Conservation (phyloP, 148 eudicot species). For the Heliosperma pusillum region DNA sequence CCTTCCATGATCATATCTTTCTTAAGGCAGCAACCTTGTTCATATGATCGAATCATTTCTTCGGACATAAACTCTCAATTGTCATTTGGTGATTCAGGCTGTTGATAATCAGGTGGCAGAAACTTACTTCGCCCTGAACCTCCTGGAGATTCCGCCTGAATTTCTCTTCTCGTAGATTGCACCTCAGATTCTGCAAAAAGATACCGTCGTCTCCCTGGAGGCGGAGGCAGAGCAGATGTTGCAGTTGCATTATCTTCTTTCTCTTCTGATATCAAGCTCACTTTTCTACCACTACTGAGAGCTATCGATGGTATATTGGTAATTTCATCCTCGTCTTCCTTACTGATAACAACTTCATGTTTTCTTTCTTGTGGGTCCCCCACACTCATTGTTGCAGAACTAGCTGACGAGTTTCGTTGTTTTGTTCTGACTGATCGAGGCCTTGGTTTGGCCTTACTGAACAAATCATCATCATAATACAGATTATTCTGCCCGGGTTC, state of each 20-base stretch:
- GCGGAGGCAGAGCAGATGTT: conserved; percentile 29
- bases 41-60: too few species aligned
- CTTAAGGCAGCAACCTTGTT: too few species aligned
- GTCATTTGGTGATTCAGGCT: not conserved
- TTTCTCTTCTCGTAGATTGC: not conserved
- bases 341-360: not conserved
- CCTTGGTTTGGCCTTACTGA: conserved; percentile 25
- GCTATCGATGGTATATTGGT: not conserved
- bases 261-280: not conserved
- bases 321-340: conserved; percentile 17
- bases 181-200: conserved; percentile 19
- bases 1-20: too few species aligned
- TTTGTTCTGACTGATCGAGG: conserved; percentile 65
- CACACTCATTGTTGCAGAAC: conserved; percentile 15
- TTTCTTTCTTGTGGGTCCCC: conserved; percentile 3
- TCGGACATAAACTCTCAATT: too few species aligned
- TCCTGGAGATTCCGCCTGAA: not conserved
- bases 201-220: conserved; percentile 38
- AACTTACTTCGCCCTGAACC: conserved; percentile 21
- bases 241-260: conserved; percentile 10
- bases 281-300: conserved; percentile 2
- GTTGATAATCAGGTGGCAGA: conserved; percentile 13
- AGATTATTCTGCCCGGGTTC: not conserved
- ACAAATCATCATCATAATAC: conserved; percentile 14
- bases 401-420: conserved; percentile 25